Percentiles rank a stretch among this genome's conserved stretches.
Evolutionary conservation across 495 filamentous ascomycete genomes (phyloP).

Genomic region (Aspergillus ostianus): DNA sequence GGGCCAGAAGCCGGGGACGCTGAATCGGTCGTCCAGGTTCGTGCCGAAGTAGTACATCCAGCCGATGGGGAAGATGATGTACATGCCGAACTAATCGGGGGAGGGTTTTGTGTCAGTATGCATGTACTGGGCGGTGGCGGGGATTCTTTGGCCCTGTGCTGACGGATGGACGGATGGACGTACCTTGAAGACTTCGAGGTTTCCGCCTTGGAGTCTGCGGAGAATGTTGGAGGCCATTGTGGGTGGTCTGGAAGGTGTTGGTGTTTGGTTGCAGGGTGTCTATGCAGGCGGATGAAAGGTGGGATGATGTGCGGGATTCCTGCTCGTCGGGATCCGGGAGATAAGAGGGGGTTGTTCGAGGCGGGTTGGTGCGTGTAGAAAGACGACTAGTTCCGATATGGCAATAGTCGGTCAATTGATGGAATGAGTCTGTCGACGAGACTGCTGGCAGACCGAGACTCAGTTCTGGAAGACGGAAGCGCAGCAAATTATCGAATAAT

Average conservation of each 20-base stretch:
- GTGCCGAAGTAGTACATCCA: conserved; percentile 99
- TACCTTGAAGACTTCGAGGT: conserved; percentile 97
- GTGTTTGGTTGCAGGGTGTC: conserved; percentile 1
- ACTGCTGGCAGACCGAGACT: neutral
- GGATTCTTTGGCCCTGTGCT: neutral
- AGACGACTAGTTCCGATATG: neutral
- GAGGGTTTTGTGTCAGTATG: too few species aligned
- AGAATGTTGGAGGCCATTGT: conserved; percentile 41
- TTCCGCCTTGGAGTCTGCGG: conserved; percentile 65
- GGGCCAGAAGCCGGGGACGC: conserved; percentile 91
- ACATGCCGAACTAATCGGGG: conserved; percentile 98
- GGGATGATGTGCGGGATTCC: neutral
- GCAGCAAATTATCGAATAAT: conserved; percentile 8
- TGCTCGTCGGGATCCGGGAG: neutral
- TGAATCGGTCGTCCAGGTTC: conserved; percentile 90
- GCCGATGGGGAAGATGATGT: conserved; percentile 96
- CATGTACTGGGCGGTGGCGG: too few species aligned
- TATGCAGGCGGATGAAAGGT: conserved; percentile 1
- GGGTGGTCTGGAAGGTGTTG: conserved; percentile 5
- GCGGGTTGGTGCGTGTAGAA: conserved; percentile 5
- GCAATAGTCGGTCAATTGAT: neutral
- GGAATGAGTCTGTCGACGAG: neutral
- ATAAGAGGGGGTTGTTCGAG: neutral
- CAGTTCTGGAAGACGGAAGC: neutral
- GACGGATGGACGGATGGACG: conserved; percentile 9